Evolutionary conservation across 495 filamentous ascomycete genomes (phyloP), one percentile per base, ranked within the genome.

Genomic region (Podospora appendiculata): DNA sequence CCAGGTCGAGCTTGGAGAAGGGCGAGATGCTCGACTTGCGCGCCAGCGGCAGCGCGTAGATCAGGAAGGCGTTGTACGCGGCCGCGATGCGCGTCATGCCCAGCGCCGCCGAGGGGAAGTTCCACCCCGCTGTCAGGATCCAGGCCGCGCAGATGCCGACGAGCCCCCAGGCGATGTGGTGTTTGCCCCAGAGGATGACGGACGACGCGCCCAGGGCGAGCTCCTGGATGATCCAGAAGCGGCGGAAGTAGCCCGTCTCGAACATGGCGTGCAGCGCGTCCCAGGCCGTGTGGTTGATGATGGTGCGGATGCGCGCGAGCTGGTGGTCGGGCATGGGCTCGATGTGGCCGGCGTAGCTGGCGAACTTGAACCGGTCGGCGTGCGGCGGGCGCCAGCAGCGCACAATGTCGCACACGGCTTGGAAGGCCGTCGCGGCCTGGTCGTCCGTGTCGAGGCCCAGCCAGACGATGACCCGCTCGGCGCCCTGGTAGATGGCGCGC

Each of bases 161-260:
- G 8, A 54, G 38, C 7, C 52, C 52, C 52, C 52, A 54, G 7
- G 45, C 43, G 12, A 54, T 54, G 45, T 48, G 46, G 38, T 54
- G 52, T 9, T 54, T 38, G 36, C 52, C 52, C 52, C 52, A 54
- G 38, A 48, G 14, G 4, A 54, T 32, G 3, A 48, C 18, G 25
- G 52, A 45, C 5, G 45, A 48, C 6, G 39, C n/a, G 3, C 52
- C 52, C 36, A 54, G 45, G 0, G 52, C 52, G 7, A 54, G 38
- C 16, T 54, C 52, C 34, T 54, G 52, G 52, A 54, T 48, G 38
- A 54, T 49, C 52, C 52, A 54, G 19, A 54, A 54, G 10, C 52
- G 36, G 16, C 52, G 45, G 39, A 54, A 54, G 39, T 54, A 54
- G 19, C 35, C 40, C 3, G 45, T 18, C 32, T 54, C 52, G 16